Evolutionary conservation across 345 rosid genomes (phyloP).

Genomic region (Rhodomyrtus tomentosa): DNA sequence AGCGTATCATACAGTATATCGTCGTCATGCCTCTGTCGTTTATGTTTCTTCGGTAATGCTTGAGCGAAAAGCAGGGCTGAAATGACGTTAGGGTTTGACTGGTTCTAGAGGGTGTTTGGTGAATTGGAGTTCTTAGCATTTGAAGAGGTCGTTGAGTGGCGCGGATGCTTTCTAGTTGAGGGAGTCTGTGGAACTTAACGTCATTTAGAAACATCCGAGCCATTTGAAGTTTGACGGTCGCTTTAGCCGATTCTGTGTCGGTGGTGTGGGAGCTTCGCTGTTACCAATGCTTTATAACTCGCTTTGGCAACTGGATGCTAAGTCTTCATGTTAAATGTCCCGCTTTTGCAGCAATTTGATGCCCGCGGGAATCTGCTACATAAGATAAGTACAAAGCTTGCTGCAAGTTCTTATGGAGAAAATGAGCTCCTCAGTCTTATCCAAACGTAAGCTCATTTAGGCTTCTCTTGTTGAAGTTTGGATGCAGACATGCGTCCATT

Average conservation of each 20-base stretch:
- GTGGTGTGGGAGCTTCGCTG: not conserved
- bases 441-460: conserved; percentile 56
- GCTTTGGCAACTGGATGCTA: not conserved
- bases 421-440: conserved; percentile 78
- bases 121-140: not conserved
- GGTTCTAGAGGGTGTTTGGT: not conserved
- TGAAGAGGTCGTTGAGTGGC: no score
- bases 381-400: conserved; percentile 54
- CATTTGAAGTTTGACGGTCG: no score
- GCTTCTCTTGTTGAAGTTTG: not conserved
- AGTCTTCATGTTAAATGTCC: not conserved
- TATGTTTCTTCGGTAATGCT: not conserved
- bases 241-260: not conserved
- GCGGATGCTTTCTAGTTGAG: no score
- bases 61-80: not conserved
- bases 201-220: no score
- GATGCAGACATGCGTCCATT: not conserved
- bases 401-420: conserved; percentile 77
- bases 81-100: not conserved
- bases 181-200: no score
- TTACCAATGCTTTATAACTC: not conserved
- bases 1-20: not conserved
- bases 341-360: conserved; percentile 70
- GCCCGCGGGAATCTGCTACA: conserved; percentile 56
- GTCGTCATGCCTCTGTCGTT: not conserved